Evolutionary conservation across 2,329 filamentous ascomycete genomes (phyloP).

Genomic region (Monilinia aucupariae): DNA sequence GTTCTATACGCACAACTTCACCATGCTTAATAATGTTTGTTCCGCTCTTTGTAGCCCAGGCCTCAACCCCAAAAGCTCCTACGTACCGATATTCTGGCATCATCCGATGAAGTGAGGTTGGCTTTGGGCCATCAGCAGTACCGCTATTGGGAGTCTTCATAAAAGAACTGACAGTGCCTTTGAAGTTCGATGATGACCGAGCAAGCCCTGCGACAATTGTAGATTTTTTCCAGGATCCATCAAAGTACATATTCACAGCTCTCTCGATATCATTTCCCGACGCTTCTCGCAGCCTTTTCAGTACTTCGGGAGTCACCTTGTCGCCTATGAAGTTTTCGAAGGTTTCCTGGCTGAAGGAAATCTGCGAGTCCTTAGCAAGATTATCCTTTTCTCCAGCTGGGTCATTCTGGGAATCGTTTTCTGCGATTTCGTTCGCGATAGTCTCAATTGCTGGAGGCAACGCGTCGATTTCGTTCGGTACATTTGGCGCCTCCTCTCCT

Average conservation of each 20-base stretch:
- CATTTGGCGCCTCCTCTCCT: constrained; percentile 20
- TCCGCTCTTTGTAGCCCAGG: constrained; percentile 87
- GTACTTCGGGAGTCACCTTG: constrained; percentile 44
- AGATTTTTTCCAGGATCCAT: constrained; percentile 55
- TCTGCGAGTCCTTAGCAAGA: constrained; percentile 20
- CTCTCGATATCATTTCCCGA: constrained; percentile 55
- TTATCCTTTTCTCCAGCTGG: background rate
- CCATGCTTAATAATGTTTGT: constrained; percentile 69
- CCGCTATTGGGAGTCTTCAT: constrained; percentile 17
- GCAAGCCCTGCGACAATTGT: constrained; percentile 5
- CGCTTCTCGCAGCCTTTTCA: constrained; percentile 47
- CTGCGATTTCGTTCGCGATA: background rate
- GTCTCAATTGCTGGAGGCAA: constrained; percentile 17
- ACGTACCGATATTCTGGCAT: constrained; percentile 66
- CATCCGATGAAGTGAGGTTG: constrained; percentile 37
- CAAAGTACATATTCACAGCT: constrained; percentile 65
- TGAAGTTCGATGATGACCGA: constrained; percentile 15
- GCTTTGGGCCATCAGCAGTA: constrained; percentile 18
- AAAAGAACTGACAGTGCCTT: constrained; percentile 28
- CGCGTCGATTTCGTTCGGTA: constrained; percentile 31
- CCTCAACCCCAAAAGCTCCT: constrained; percentile 85
- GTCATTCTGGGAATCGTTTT: constrained; percentile 8
- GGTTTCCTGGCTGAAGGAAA: constrained; percentile 48
- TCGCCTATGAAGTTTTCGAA: constrained; percentile 58
- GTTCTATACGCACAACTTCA: constrained; percentile 79